Percentiles rank a stretch among this genome's conserved stretches.
Evolutionary conservation across 495 filamentous ascomycete species (phyloP).

Genomic region (Aspergillus ellipticus): DNA sequence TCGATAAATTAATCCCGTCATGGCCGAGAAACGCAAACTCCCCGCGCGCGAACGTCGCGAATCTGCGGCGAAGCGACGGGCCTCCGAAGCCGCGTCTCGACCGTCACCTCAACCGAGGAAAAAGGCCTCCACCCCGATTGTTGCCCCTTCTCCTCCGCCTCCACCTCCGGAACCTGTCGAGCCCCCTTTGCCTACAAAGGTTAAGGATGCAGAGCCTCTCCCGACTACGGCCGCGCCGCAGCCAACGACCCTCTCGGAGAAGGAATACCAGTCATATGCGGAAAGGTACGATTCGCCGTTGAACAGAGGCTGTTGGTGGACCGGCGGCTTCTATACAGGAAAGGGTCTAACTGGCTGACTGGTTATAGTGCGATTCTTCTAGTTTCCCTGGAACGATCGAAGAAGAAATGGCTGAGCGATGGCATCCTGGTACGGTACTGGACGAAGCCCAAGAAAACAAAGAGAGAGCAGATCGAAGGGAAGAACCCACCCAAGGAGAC

Average conservation of each 20-base stretch:
- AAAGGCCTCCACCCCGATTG: conserved; percentile 36
- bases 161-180: conserved; percentile 37
- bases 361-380: conserved; percentile 72
- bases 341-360: background rate
- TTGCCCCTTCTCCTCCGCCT: conserved; percentile 19
- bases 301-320: background rate
- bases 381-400: conserved; percentile 78
- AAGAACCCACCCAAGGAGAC: conserved; percentile 82
- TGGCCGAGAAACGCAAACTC: conserved; percentile 48
- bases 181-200: conserved; percentile 59
- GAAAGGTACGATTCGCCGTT: conserved; percentile 60
- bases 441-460: conserved; percentile 82
- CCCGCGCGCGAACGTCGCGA: conserved; percentile 46
- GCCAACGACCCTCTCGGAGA: conserved; percentile 54
- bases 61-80: conserved; percentile 44
- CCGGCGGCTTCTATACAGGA: background rate
- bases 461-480: conserved; percentile 63
- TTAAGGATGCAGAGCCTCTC: conserved; percentile 63
- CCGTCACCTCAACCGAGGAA: conserved; percentile 29
- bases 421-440: conserved; percentile 91
- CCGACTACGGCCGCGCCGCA: conserved; percentile 73
- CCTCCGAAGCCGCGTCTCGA: conserved; percentile 40
- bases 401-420: conserved; percentile 82
- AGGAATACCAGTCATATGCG: conserved; percentile 75
- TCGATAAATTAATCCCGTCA: conserved; percentile 11